Percentiles rank a stretch among this genome's conserved stretches.
These are phyloP conservation scores for Babesia sp. DNA, from an alignment of 169 alveolate species.

Conservation along the genomic window DNA sequence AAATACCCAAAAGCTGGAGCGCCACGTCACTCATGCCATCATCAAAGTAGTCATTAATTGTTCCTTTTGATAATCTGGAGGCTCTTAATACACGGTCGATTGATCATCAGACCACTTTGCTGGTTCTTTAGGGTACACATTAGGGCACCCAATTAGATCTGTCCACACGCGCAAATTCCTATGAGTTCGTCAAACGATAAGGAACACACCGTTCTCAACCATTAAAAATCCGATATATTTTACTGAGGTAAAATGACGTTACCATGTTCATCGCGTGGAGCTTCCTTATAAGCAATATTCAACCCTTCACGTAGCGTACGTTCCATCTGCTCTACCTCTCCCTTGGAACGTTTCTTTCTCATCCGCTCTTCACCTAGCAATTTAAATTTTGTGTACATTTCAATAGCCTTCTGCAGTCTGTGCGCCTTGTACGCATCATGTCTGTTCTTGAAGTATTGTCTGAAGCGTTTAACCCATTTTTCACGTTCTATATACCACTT, in stretches of 20 bases:
- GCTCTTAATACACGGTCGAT: too few relatives aligned
- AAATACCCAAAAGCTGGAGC: too few relatives aligned
- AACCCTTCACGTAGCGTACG: constrained; percentile 2
- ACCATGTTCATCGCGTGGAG: constrained; percentile 37
- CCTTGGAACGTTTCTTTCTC: not conserved
- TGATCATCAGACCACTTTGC: too few relatives aligned
- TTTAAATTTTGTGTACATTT: constrained; percentile 37
- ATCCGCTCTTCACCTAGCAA: not conserved
- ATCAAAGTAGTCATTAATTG: too few relatives aligned
- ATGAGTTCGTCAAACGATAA: too few relatives aligned
- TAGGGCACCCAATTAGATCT: too few relatives aligned
- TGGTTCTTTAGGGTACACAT: too few relatives aligned
- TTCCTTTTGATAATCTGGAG: too few relatives aligned
- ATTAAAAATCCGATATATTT: too few relatives aligned
- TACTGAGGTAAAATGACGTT: constrained; percentile 19
- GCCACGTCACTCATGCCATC: too few relatives aligned
- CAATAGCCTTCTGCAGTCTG: constrained; percentile 47
- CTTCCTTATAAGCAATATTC: constrained; percentile 32
- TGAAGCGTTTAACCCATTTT: constrained; percentile 41
- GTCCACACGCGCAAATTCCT: too few relatives aligned
- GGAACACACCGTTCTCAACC: too few relatives aligned
- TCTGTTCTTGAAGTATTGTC: constrained; percentile 26
- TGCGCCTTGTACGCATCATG: constrained; percentile 50
- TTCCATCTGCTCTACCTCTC: constrained; percentile 19
- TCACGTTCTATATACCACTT: constrained; percentile 48